Base-by-base conservation (phyloP, 768 basidiomycete genomes). In the Hygrophoropsis aurantiaca region DNA sequence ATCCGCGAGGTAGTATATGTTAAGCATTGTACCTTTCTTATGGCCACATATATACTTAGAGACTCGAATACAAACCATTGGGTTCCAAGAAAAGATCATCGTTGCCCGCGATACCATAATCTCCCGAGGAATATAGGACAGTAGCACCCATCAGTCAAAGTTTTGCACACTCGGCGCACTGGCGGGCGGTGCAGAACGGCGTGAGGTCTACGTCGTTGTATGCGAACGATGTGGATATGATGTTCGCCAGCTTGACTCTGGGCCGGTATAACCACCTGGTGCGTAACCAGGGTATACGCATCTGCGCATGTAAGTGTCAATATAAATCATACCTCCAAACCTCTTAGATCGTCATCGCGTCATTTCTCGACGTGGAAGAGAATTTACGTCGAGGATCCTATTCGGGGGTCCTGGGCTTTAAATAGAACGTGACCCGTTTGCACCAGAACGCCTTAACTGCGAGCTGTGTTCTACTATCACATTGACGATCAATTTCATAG, bases 111-210 rank as follows among this genome's bases (percentile, higher is more conserved):
- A 70, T 70, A 6, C 75, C 75, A 23, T 54, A 2, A 42, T 77
- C 74, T 0, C 74, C 74, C 0, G 70, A 66, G 1, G 66, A 62
- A 42, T 60, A 79, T 19, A 79, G 24, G 7, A 79, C 37, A 11
- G 78, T 74, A 11, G 70, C 60, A 33, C 78, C 78, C 73, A 75
- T 68, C 11, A 79, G 60, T 20, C 74, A 77, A 16, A 79, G 65
- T 41, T 79, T 79, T 7, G 49, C 77, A 46, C 74, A 78, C 53
- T 79, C 77, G 11, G 49, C 53, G 55, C 78, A 79, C 50, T 78
- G 75, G 21, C 76, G 66, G 16, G 53, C 30, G 15, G 63, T 60
- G 49, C 71, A 77, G 37, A 54, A 52, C 19, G 53, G 27, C 8
- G 69, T 59, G 38, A 74, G 55, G 8, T 61, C 61, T 8, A 63